phyloP scores from a whole-genome alignment of 495 filamentous ascomycete genomes.

The Diplogelasinospora grovesii region DNA sequence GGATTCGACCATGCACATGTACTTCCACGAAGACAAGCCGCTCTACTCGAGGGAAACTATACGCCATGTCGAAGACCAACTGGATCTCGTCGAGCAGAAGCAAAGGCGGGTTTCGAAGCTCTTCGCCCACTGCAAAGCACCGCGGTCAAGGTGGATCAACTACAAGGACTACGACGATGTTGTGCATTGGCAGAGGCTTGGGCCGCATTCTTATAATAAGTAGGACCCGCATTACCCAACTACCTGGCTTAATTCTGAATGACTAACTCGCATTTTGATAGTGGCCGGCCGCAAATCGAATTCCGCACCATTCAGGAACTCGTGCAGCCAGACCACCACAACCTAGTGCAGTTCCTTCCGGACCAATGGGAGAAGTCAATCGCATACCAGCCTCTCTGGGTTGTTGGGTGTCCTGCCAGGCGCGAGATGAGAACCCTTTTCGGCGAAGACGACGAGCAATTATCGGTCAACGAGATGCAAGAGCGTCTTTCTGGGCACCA shows the following conservation, averaged over 20 bases:
- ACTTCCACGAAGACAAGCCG: slow-evolving; percentile 12
- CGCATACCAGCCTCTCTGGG: slow-evolving; percentile 7
- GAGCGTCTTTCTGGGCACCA: background rate
- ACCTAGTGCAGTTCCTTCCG: slow-evolving; percentile 2
- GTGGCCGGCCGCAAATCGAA: slow-evolving; percentile 15
- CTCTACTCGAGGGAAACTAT: slow-evolving; percentile 13
- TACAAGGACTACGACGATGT: slow-evolving; percentile 11
- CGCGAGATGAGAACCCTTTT: background rate
- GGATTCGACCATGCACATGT: slow-evolving; percentile 6
- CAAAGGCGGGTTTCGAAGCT: background rate
- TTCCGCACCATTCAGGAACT: slow-evolving; percentile 19
- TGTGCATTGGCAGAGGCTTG: no score
- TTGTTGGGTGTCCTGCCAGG: background rate
- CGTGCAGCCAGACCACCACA: slow-evolving; percentile 9
- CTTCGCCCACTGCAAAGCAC: slow-evolving; percentile 11
- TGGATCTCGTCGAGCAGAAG: slow-evolving; percentile 1
- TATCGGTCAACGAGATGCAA: background rate
- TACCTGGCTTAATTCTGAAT: no score
- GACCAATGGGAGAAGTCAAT: slow-evolving; percentile 8
- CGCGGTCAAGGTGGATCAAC: slow-evolving; percentile 11
- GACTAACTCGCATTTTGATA: no score
- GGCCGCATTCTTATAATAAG: no score
- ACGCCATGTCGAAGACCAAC: slow-evolving; percentile 8
- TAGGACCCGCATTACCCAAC: no score
- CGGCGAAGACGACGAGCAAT: slow-evolving; percentile 2